Evolutionary conservation across 208 protist genomes (phyloP).

Genomic region (Leishmania martiniquensis): DNA sequence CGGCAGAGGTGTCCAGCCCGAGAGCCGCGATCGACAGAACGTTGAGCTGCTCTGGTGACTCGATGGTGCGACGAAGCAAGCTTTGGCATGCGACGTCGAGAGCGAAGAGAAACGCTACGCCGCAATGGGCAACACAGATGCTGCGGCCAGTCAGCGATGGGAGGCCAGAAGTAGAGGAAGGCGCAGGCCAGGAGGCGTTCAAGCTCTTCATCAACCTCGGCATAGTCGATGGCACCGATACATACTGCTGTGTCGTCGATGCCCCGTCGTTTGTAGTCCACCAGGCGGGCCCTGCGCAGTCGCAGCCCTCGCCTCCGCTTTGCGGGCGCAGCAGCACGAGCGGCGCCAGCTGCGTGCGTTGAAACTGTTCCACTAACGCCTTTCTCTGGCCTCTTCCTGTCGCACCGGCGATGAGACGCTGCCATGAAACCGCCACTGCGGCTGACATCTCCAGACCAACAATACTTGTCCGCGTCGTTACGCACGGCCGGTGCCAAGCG

Average conservation of each 20-base stretch:
- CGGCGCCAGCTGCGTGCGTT: constrained; percentile 1
- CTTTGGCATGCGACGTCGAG: constrained; percentile 46
- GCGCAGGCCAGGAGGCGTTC: background rate
- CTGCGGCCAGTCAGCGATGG: background rate
- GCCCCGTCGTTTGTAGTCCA: background rate
- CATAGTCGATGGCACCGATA: background rate
- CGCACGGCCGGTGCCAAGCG: constrained; percentile 26
- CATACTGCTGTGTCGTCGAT: background rate
- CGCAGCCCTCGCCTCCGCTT: background rate
- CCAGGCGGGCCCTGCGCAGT: background rate
- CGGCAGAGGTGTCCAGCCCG: constrained; percentile 42
- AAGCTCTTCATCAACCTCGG: background rate
- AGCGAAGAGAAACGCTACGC: constrained; percentile 37
- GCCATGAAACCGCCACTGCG: background rate
- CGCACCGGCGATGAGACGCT: background rate
- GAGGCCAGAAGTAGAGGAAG: background rate
- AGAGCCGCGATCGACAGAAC: constrained; percentile 59
- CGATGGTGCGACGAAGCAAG: constrained; percentile 40
- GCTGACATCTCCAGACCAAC: constrained; percentile 10
- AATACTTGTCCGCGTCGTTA: constrained; percentile 17
- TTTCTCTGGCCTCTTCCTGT: background rate
- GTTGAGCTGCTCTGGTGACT: constrained; percentile 45
- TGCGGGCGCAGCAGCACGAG: constrained; percentile 3
- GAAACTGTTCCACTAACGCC: background rate
- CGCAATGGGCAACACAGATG: background rate